A percentile compares a stretch with the other conserved stretches of the same genome.
Evolutionary conservation across 208 protist species (phyloP).

Genomic region (Trypanosoma rangeli): DNA sequence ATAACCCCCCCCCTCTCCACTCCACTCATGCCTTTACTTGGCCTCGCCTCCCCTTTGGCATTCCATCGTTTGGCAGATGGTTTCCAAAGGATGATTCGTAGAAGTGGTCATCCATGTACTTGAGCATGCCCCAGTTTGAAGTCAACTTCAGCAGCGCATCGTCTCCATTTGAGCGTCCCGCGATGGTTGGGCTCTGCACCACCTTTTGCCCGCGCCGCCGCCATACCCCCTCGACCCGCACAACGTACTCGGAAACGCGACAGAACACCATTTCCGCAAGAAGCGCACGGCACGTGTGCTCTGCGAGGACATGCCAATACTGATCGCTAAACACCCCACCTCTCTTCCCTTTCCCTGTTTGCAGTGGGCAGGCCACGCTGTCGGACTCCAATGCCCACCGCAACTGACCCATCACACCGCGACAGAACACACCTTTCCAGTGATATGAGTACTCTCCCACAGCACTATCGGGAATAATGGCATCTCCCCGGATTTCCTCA

Average conservation of each 20-base stretch:
- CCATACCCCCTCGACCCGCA: constrained; percentile 51
- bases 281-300: constrained; percentile 50
- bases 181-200: not conserved
- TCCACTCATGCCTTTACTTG: no score
- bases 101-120: constrained; percentile 28
- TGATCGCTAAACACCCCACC: not conserved
- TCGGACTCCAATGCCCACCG: constrained; percentile 66
- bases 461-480: not conserved
- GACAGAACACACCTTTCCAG: constrained; percentile 35
- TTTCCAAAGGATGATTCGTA: constrained; percentile 24
- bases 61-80: constrained; percentile 27
- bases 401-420: constrained; percentile 65
- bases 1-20: no score
- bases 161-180: not conserved
- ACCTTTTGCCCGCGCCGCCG: constrained; percentile 27
- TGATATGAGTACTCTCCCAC: constrained; percentile 25
- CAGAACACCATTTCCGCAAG: constrained; percentile 49
- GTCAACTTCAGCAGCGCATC: constrained; percentile 9
- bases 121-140: constrained; percentile 31
- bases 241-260: constrained; percentile 63
- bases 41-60: constrained; percentile 16
- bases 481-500: not conserved
- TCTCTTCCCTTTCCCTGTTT: not conserved
- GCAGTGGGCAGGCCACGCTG: constrained; percentile 27
- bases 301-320: constrained; percentile 40